Evolutionary conservation across 768 basidiomycete species (phyloP), one percentile per base, ranked within the genome.

Genomic region (Psilocybe tampanensis): DNA sequence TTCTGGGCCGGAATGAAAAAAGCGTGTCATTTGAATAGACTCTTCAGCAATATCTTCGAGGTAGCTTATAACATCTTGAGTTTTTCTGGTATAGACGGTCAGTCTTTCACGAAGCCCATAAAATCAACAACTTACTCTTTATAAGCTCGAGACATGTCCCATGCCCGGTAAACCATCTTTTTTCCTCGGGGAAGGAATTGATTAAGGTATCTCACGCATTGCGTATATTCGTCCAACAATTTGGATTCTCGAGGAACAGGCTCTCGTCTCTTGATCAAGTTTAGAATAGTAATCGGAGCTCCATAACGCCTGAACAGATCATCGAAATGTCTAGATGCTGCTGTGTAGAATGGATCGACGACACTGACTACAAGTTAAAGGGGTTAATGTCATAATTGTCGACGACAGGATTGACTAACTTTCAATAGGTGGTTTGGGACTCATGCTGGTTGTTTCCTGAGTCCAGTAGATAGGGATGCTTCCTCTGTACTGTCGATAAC

Each of bases 391-490:
- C 33, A 41, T 26, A 47, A 29, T 12, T 45, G n/a, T 45, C 5
- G 12, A 26, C 26, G 21, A 26, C 22, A n/a, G 34, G 17, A 23
- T 17, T 21, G 3, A 72, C 90, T 60, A 58, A 98, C 95, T 94
- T 75, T 98, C 94, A 42, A 99, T 97, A 2, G 95, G 96, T 2
- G 97, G 97, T 61, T 89, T 88, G 0, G 94, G 91, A n/a, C 78
- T 89, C 85, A 96, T 94, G 52, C 86, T 87, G 44, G 84, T 92
- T 1, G 86, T 87, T 59, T 98, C 97, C 69, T 99, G 96, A 12
- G 92, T 91, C 97, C 97, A 99, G 68, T 90, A 95, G 2, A 98
- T 80, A 0, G 97, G 97, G 33, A 99, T 98, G 59, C 93, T 95
- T 7, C 96, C 96, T 19, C 96, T 83, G 69, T 95, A 95, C 88